Conservation (phyloP, 768 basidiomycete genomes). For the Hygrophorus pudorinus region DNA sequence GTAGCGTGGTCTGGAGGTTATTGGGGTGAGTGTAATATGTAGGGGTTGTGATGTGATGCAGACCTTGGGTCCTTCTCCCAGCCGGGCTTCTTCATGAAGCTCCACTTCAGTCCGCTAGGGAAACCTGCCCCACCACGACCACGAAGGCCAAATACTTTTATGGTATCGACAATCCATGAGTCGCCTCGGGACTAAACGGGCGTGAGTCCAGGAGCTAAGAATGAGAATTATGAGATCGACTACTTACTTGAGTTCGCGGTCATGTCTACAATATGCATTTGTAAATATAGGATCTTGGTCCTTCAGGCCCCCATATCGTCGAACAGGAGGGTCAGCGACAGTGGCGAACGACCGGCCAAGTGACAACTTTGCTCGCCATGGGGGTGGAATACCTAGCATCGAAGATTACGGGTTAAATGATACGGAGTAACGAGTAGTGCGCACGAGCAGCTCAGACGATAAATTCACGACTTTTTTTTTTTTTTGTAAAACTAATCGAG, state of each 20-base stretch:
- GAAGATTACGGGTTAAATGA: neutral
- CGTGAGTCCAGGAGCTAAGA: no score
- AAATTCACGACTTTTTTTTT: no score
- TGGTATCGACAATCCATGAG: slow-evolving; percentile 94
- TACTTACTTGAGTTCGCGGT: slow-evolving; percentile 79
- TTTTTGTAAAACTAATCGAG: no score
- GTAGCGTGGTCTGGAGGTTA: no score
- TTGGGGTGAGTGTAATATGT: no score
- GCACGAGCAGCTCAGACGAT: neutral
- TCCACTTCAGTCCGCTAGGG: slow-evolving; percentile 95
- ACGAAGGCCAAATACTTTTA: slow-evolving; percentile 92
- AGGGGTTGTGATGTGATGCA: no score
- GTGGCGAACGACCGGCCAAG: slow-evolving; percentile 52
- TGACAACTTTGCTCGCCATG: slow-evolving; percentile 16
- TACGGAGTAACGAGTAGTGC: neutral
- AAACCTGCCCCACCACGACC: slow-evolving; percentile 97
- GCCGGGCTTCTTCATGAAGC: slow-evolving; percentile 98
- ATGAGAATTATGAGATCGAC: neutral
- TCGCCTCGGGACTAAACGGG: slow-evolving; percentile 95
- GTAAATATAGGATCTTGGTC: slow-evolving; percentile 95
- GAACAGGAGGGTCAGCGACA: slow-evolving; percentile 74
- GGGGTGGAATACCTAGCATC: slow-evolving; percentile 5
- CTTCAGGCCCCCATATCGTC: slow-evolving; percentile 87
- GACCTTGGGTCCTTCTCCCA: slow-evolving; percentile 92
- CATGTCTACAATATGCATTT: slow-evolving; percentile 80